A percentile compares a stretch with the other conserved stretches of the same genome.
Evolutionary conservation across 1,284 basidiomycete species (phyloP).

Genomic region (Trametes sp.): DNA sequence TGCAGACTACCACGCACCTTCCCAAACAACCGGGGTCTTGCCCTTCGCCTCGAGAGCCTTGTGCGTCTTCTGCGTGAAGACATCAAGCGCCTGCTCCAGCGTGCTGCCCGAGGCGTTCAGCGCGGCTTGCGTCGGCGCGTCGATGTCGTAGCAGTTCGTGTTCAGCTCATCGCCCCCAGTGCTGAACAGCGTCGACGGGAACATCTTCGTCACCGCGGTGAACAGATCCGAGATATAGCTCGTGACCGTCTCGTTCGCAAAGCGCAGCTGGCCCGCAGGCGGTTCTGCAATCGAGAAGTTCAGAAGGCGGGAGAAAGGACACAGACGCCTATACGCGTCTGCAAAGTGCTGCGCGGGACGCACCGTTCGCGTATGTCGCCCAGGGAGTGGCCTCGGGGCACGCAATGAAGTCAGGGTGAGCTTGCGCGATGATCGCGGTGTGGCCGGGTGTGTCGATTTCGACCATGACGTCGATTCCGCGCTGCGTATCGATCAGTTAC

Average conservation of each 20-base stretch:
- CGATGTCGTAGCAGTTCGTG: constrained; percentile 69
- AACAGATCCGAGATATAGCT: constrained; percentile 59
- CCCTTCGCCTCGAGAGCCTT: constrained; percentile 48
- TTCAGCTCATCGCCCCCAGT: constrained; percentile 90
- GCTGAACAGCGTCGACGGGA: constrained; percentile 71
- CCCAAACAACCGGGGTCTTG: constrained; percentile 77
- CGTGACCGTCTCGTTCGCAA: constrained; percentile 54
- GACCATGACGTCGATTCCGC: constrained; percentile 82
- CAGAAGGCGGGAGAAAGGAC: neutral
- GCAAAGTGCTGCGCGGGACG: constrained; percentile 11
- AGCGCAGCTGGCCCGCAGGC: constrained; percentile 82
- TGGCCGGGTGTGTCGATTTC: constrained; percentile 83
- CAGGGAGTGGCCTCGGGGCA: constrained; percentile 73
- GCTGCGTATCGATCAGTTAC: constrained; percentile 46
- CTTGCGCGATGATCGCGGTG: constrained; percentile 69
- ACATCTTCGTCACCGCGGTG: constrained; percentile 48
- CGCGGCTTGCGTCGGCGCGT: constrained; percentile 61
- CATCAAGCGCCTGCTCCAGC: constrained; percentile 67
- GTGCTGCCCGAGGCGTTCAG: constrained; percentile 58
- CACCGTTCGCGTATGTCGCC: constrained; percentile 67
- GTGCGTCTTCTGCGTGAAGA: constrained; percentile 67
- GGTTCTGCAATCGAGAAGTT: constrained; percentile 55
- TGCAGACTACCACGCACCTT: constrained; percentile 51
- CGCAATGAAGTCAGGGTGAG: constrained; percentile 78
- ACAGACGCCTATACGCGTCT: neutral